phyloP scores from a whole-genome alignment of 2,329 filamentous ascomycete genomes.

The Arachnopeziza araneosa region DNA sequence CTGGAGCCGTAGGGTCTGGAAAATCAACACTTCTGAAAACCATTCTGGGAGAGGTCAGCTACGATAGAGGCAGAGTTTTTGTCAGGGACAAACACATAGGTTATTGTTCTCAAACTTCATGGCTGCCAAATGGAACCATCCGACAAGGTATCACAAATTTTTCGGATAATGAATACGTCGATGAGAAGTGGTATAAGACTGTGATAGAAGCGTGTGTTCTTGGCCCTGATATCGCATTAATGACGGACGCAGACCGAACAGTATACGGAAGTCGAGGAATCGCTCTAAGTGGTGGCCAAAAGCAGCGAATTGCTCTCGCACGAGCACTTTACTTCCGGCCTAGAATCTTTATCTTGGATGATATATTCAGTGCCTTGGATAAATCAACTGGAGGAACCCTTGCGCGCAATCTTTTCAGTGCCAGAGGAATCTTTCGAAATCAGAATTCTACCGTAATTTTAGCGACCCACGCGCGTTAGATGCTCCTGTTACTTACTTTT shows the following conservation, averaged over 20 bases:
- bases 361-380: constrained; percentile 19
- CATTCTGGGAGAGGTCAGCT: constrained; percentile 27
- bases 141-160: background rate
- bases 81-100: constrained; percentile 23
- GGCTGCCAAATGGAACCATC: constrained; percentile 40
- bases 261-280: constrained; percentile 30
- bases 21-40: constrained; percentile 29
- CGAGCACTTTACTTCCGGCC: constrained; percentile 36
- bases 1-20: constrained; percentile 30
- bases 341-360: constrained; percentile 16
- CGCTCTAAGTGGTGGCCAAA: constrained; percentile 22
- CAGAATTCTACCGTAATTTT: constrained; percentile 34
- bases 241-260: constrained; percentile 19
- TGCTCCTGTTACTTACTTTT: background rate
- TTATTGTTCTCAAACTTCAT: constrained; percentile 42
- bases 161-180: background rate
- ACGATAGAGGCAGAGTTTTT: constrained; percentile 22
- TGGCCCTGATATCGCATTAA: background rate
- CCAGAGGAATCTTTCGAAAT: background rate
- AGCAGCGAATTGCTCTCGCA: constrained; percentile 61
- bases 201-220: background rate
- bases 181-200: background rate
- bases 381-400: constrained; percentile 10
- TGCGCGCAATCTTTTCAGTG: constrained; percentile 7
- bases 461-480: constrained; percentile 29